Evolutionary conservation across 202 grass and related monocot genomes (phyloP), one percentile per base, ranked within the genome.

Genomic region (Saccharum hybrid): DNA sequence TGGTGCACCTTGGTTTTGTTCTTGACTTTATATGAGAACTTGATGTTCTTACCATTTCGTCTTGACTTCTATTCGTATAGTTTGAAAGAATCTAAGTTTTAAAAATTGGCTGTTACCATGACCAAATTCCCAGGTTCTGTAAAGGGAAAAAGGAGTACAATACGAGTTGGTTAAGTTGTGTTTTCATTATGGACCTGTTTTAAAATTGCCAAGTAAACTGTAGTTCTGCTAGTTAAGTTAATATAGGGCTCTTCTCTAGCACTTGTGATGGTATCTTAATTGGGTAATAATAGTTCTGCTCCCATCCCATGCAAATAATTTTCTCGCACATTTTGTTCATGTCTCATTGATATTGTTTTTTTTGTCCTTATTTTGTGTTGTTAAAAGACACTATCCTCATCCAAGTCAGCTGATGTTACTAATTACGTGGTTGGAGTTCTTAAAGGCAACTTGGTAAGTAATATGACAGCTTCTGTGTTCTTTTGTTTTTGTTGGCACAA

Each of bases 381-480:
- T 73, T 76, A 75, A 19, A 76, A 97, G 92, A 94, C 85, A 56
- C 57, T 97, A 78, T 88, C 85, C 37, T 94, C 94, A 80, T 89
- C 90, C 52, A 83, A 68, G 19, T 65, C 79, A 63, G 72, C 87
- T 75, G 74, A 80, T 73, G 79, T 83, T 67, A 72, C 90, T 84
- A 86, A 88, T 82, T 97, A 93, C 92, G 90, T 88, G 18, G 70
- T 94, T 33, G 26, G 26, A 26, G 85, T 97, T 68, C 79, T 94
- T 68, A 76, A 34, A 82, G 91, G 86, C 56, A 91, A 97, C 64
- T 26, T 26, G 26, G 26, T 26, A 26, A 26, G 26, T 26, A 26
- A 26, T 26, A 26, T 26, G 26, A 26, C 26, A 26, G 26, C 26
- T 86, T 90, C 34, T 71, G 61, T 76, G 39, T 39, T 41, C 43